Base-by-base conservation (phyloP, 108 stramenopile species). In the Cylindrotheca closterium region DNA sequence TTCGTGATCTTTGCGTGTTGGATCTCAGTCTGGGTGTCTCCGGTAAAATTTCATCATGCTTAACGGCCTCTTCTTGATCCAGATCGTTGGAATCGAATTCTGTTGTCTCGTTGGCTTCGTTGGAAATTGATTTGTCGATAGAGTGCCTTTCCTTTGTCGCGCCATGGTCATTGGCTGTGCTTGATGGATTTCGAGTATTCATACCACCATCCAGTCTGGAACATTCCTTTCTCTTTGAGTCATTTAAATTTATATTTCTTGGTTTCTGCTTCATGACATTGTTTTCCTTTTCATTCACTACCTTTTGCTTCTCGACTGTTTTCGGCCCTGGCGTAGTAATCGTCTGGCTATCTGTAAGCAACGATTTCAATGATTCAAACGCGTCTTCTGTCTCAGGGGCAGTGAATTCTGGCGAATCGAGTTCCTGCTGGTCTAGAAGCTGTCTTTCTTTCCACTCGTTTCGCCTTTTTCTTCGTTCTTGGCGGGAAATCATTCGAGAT, bases 341-440 rank as follows among this genome's bases (percentile, higher is more conserved):
- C 48, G 17, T 28, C 28, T 49, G 8, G 26, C 47, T n/a, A n/a
- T 42, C 37, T 15, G 15, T 7, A 10, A 71, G 22, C 48, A 64
- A 32, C 18, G 47, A 30, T 26, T 55, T 55, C 27, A 71, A 34
- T 19, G 71, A 60, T 3, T 62, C 71, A 58, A 71, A 71, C 3
- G 55, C 55, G 30, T 67, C 67, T 42, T 45, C 30, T 7, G 31
- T 31, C 21, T 57, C 31, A 4, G 63, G 50, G 7, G 19, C 12
- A 2, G 25, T 10, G n/a, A 21, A 42, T 24, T 60, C 30, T 47
- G 18, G 1, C 22, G n/a, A 0, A 24, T 19, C 23, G 17, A 1
- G 0, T 42, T 42, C 10, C 37, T 51, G 63, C 22, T 25, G 29
- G 2, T 21, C 15, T 26, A 30, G 45, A 29, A 45, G 25, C 7